phyloP scores from a whole-genome alignment of 768 basidiomycete species.

The Tricholoma sp. region DNA sequence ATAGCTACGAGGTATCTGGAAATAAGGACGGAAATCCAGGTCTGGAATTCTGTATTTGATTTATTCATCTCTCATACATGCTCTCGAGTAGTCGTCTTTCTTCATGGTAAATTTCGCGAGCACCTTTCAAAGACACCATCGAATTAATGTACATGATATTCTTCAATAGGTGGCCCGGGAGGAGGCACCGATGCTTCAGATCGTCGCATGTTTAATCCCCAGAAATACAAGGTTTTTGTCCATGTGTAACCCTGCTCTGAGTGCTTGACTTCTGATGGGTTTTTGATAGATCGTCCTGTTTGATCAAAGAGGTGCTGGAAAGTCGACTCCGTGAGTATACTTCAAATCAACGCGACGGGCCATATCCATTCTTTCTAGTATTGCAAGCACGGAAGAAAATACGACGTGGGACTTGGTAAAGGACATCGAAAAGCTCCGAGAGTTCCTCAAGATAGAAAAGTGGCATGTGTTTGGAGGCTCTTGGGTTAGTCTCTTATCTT shows the following conservation, averaged over 20 bases:
- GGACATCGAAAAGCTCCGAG: conserved; percentile 80
- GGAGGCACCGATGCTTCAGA: conserved; percentile 68
- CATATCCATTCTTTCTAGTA: conserved; percentile 33
- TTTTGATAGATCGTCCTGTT: conserved; percentile 68
- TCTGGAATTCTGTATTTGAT: conserved; percentile 19
- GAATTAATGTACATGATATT: not conserved
- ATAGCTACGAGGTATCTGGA: conserved; percentile 78
- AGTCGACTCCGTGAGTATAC: conserved; percentile 69
- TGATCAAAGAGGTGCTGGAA: conserved; percentile 88
- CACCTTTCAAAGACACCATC: not conserved
- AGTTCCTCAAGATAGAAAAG: conserved; percentile 70
- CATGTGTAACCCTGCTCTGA: not conserved
- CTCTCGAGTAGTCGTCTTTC: conserved; percentile 56
- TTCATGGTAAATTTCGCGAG: conserved; percentile 50
- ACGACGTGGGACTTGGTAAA: conserved; percentile 93
- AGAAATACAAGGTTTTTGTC: conserved; percentile 66
- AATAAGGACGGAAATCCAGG: conserved; percentile 75
- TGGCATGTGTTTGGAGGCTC: conserved; percentile 97
- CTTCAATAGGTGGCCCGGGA: conserved; percentile 65
- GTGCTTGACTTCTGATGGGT: not conserved
- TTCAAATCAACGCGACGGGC: not conserved
- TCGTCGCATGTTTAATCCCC: conserved; percentile 76
- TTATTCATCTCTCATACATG: not conserved
- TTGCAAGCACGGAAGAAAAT: conserved; percentile 76
- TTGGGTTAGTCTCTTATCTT: conserved; percentile 54